Evolutionary conservation across 495 filamentous ascomycete species (phyloP), one percentile per base, ranked within the genome.

Genomic region (Penicillium goetzii): DNA sequence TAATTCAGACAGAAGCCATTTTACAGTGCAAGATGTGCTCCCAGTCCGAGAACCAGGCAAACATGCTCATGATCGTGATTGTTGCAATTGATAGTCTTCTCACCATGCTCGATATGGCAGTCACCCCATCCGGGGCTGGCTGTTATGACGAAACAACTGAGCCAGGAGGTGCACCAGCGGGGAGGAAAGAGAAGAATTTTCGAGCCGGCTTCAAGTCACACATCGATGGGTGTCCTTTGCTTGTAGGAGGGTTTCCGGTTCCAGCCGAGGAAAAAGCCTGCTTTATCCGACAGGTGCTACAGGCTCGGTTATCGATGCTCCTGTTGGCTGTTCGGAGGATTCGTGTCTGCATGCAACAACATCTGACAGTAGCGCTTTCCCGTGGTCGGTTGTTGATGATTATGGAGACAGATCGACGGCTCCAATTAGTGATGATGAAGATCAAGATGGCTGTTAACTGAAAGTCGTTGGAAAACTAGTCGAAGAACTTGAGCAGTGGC

Each of bases 81-180:
- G 64, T 78, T 28, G 67, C 68, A 7, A 78, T 78, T 41, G 75
- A 79, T 51, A 71, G 72, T 54, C 60, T 78, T n/a, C 56, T 76
- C 3, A 70, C 69, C 1, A 58, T 69, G 3, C 67, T 79, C 0
- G 76, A 79, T 36, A 43, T 57, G 7, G 67, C 68, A 28, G 64
- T 68, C 0, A 68, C 56, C 4, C 55, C 54, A 9, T 34, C 23
- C 43, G 58, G 49, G 26, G 23, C 58, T 1, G 28, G 17, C 6
- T 19, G 53, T 1, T n/a, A 58, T 3, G 62, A 62, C 1, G 34
- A 26, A 7, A 11, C 34, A 2, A 15, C 34, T 17, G 51, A 9
- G 26, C 19, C 23, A 7, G 14, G 36, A 14, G 32, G n/a, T 3
- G 9, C 21, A 25, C 1, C 17, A 59, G 19, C 7, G n/a, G 12